A percentile compares a stretch with the other conserved stretches of the same genome.
These are phyloP conservation scores for Yamadazyma takamatsuzukensis DNA, from an alignment of 805 yeast species.

Conservation along the genomic window DNA sequence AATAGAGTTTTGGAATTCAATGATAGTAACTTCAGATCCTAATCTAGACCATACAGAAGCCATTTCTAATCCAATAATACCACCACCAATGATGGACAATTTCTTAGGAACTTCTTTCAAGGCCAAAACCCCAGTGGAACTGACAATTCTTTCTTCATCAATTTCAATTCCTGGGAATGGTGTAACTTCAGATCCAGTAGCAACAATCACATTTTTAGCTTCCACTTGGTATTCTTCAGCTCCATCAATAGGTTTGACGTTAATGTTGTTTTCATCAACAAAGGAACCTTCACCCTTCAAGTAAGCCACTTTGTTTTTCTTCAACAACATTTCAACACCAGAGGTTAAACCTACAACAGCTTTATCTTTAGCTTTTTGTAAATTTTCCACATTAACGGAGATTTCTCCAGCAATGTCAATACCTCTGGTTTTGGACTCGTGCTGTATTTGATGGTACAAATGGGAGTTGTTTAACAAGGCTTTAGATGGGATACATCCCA, in stretches of 20 bases:
- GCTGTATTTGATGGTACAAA: constrained; percentile 80
- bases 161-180: constrained; percentile 98
- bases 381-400: constrained; percentile 65
- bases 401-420: constrained; percentile 78
- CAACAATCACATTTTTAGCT: constrained; percentile 85
- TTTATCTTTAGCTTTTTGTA: constrained; percentile 89
- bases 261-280: constrained; percentile 70
- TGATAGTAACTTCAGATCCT: constrained; percentile 91
- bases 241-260: constrained; percentile 85
- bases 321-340: constrained; percentile 92
- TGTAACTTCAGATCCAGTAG: constrained; percentile 97
- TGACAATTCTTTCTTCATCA: constrained; percentile 95
- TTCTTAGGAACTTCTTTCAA: constrained; percentile 89
- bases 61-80: constrained; percentile 99
- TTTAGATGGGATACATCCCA: constrained; percentile 98
- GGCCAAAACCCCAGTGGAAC: constrained; percentile 88
- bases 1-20: constrained; percentile 85
- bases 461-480: constrained; percentile 93
- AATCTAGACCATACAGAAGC: constrained; percentile 96
- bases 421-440: constrained; percentile 85
- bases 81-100: constrained; percentile 95
- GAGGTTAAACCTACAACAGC: constrained; percentile 86
- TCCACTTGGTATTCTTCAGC: constrained; percentile 62
- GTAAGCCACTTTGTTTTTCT: constrained; percentile 92
- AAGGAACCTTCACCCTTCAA: constrained; percentile 92